Evolutionary conservation across 2,329 filamentous ascomycete genomes (phyloP).

Genomic region (Pseudopithomyces chartarum): DNA sequence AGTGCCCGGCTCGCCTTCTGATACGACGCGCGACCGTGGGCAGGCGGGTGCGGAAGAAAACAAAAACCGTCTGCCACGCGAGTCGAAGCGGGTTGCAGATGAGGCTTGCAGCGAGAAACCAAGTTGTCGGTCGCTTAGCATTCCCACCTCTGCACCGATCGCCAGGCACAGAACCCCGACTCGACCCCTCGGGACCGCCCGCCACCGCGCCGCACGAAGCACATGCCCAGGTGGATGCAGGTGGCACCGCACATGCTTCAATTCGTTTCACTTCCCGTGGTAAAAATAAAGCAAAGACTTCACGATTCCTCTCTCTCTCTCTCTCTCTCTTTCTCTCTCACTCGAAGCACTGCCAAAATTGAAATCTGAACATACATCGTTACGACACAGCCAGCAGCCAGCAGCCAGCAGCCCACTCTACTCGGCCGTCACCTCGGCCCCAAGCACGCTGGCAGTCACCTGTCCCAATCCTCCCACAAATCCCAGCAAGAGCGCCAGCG

Average conservation of each 20-base stretch:
- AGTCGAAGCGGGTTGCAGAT: slow-evolving; percentile 11
- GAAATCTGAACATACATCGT: too few relatives aligned
- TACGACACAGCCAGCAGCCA: too few relatives aligned
- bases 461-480: slow-evolving; percentile 43
- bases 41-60: slow-evolving; percentile 19
- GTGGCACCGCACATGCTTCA: background rate
- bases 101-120: background rate
- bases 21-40: slow-evolving; percentile 6
- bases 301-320: too few relatives aligned
- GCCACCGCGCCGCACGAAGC: background rate
- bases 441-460: slow-evolving; percentile 38
- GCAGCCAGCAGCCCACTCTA: too few relatives aligned
- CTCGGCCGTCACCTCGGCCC: slow-evolving; percentile 39
- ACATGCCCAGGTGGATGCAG: too few relatives aligned
- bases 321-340: too few relatives aligned
- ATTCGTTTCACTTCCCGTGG: too few relatives aligned
- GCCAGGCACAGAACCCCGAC: background rate
- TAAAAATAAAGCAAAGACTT: too few relatives aligned
- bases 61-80: slow-evolving; percentile 14
- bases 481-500: slow-evolving; percentile 38
- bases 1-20: slow-evolving; percentile 13
- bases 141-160: background rate
- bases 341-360: too few relatives aligned
- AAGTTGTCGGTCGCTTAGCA: background rate
- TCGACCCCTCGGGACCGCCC: background rate